These are phyloP conservation scores for Fragaria nilgerrensis DNA, from an alignment of 306 rosid genomes.

Conservation along the genomic window DNA sequence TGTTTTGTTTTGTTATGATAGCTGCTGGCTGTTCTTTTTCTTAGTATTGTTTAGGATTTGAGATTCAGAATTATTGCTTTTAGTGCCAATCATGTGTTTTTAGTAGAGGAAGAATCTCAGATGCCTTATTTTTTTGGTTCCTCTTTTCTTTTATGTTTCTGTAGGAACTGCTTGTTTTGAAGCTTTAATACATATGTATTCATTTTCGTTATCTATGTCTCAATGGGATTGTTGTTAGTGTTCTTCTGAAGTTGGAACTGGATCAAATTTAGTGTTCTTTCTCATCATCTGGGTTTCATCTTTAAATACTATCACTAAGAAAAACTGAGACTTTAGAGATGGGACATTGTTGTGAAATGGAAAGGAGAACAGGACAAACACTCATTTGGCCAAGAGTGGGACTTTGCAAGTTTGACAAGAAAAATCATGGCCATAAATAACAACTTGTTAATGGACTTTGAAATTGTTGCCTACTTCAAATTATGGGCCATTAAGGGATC, in stretches of 20 bases:
- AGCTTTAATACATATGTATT: constrained; percentile 28
- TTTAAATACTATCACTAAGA: not conserved
- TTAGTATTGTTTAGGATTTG: constrained; percentile 40
- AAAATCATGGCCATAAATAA: not conserved
- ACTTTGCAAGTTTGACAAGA: not conserved
- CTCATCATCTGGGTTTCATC: not conserved
- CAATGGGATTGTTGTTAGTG: not conserved
- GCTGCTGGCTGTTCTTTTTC: constrained; percentile 17
- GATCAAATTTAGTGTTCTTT: not conserved
- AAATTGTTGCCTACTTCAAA: not conserved
- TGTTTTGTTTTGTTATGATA: not conserved
- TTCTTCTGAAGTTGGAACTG: not conserved
- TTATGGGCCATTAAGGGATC: not conserved
- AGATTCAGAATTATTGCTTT: constrained; percentile 41
- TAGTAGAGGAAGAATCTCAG: constrained; percentile 37
- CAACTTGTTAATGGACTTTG: constrained; percentile 1
- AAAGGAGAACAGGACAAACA: not conserved
- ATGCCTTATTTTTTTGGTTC: constrained; percentile 16
- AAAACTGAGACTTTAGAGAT: not conserved
- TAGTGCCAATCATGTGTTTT: constrained; percentile 24
- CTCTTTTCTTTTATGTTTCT: constrained; percentile 16
- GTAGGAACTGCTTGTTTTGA: constrained; percentile 26
- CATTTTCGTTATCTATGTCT: constrained; percentile 18
- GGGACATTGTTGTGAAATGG: not conserved
- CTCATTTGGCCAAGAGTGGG: not conserved